Evolutionary conservation across 2,329 filamentous ascomycete species (phyloP), one percentile per base, ranked within the genome.

Genomic region (Parafenestella ontariensis): DNA sequence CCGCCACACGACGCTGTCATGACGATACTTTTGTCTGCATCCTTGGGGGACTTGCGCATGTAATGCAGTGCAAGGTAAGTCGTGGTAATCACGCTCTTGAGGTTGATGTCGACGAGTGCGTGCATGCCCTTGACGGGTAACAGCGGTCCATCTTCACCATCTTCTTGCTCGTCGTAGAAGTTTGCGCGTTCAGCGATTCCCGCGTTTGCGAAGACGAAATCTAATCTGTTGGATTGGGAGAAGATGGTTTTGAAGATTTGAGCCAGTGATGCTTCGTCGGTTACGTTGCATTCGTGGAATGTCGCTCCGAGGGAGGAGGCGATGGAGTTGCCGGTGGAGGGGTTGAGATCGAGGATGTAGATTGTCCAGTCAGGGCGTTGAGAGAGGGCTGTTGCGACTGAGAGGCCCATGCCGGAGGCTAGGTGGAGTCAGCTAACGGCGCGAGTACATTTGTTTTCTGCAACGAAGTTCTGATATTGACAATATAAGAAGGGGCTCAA

Each of bases 201-300:
- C 2, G 79, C 79, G 51, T 81, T 81, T 23, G 77, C 79, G 61
- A 81, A 81, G 43, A 81, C 78, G 55, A 81, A 79, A 64, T 81
- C 79, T 7, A 82, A 48, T 10, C 73, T 61, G n/a, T 64, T 62
- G 21, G 64, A 52, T 10, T 65, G 49, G 10, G 67, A 44, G 64
- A 74, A 79, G 18, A 73, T 62, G 15, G 58, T 56, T 26, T 78
- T 64, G 58, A 80, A 80, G 20, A 64, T 64, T 11, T 48, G 43
- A 17, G 64, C 52, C 2, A 78, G 46, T 46, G 65, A 37, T 18
- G 56, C 46, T 63, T 79, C 78, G 52, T 71, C 54, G n/a, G 66
- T 68, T 15, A 78, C 68, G 59, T 79, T 68, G 50, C 62, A 65
- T 56, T 69, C 56, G 60, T 78, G 68, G 66, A 77, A 78, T 41